phyloP scores from a whole-genome alignment of 805 yeast species.

The Saccharomycopsis fermentans region DNA sequence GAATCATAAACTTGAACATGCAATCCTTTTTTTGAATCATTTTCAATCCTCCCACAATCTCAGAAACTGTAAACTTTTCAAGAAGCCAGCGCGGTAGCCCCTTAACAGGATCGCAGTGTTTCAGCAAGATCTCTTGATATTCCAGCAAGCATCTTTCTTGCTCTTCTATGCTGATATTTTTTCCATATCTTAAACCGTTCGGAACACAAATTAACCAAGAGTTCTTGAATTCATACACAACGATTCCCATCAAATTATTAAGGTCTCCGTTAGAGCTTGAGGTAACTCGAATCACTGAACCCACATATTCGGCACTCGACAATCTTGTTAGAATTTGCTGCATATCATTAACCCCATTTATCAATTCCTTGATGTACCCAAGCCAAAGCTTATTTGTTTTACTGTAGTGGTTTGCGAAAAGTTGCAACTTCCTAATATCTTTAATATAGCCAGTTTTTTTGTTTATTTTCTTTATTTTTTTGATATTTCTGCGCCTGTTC shows the following conservation, averaged over 20 bases:
- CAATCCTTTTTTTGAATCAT: constrained; percentile 61
- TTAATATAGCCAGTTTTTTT: background rate
- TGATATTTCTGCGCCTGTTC: background rate
- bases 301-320: constrained; percentile 15
- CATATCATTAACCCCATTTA: background rate
- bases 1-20: constrained; percentile 44
- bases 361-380: constrained; percentile 8
- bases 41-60: constrained; percentile 51
- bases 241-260: constrained; percentile 9
- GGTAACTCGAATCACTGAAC: constrained; percentile 9
- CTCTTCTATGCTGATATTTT: background rate
- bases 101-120: background rate
- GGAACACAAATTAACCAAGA: constrained; percentile 14
- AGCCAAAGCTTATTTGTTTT: constrained; percentile 8
- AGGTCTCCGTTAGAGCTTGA: background rate
- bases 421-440: background rate
- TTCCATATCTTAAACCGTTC: constrained; percentile 6
- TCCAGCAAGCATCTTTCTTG: constrained; percentile 6
- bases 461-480: background rate
- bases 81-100: background rate
- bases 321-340: constrained; percentile 12
- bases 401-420: background rate
- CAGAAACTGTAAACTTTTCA: constrained; percentile 1
- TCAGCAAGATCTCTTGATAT: background rate
- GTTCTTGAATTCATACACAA: constrained; percentile 17